Evolutionary conservation across 2,329 filamentous ascomycete genomes (phyloP).

Genomic region (Fusarium anthophilum): DNA sequence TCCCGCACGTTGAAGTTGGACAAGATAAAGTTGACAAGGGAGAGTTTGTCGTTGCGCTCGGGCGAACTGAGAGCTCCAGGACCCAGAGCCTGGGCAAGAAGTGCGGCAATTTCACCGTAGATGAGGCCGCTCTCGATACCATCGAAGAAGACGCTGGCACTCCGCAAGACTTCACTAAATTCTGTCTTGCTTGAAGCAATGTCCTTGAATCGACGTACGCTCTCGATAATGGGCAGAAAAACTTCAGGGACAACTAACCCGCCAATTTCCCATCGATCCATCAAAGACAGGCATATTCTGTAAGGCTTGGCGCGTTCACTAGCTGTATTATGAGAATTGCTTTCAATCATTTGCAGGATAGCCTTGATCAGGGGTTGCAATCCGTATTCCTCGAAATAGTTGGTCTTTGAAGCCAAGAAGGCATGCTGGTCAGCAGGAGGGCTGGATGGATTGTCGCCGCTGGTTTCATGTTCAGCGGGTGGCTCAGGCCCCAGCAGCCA

Average conservation of each 20-base stretch:
- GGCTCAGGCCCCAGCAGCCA: constrained; percentile 90
- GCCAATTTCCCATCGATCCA: constrained; percentile 98
- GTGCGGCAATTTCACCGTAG: constrained; percentile 80
- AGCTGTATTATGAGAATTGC: constrained; percentile 40
- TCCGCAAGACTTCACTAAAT: constrained; percentile 87
- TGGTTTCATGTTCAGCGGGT: constrained; percentile 58
- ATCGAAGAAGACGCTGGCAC: constrained; percentile 96
- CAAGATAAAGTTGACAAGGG: constrained; percentile 83
- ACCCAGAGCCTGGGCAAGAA: constrained; percentile 70
- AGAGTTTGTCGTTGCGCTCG: constrained; percentile 70
- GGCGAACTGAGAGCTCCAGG: constrained; percentile 54
- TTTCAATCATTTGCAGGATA: constrained; percentile 78
- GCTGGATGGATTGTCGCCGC: constrained; percentile 56
- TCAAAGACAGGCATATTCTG: constrained; percentile 90
- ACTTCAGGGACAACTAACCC: constrained; percentile 87
- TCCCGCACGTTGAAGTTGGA: constrained; percentile 91
- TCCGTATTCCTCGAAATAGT: constrained; percentile 86
- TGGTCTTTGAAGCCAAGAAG: constrained; percentile 68
- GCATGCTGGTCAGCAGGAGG: constrained; percentile 54
- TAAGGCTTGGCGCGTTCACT: constrained; percentile 84
- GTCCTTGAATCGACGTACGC: constrained; percentile 78
- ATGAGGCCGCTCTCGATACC: constrained; percentile 95
- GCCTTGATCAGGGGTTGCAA: constrained; percentile 78
- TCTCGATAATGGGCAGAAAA: constrained; percentile 86
- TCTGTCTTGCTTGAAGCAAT: constrained; percentile 72